Conservation (phyloP, 1,139 yeast genomes). For the Saccharomycopsis hybrid region DNA sequence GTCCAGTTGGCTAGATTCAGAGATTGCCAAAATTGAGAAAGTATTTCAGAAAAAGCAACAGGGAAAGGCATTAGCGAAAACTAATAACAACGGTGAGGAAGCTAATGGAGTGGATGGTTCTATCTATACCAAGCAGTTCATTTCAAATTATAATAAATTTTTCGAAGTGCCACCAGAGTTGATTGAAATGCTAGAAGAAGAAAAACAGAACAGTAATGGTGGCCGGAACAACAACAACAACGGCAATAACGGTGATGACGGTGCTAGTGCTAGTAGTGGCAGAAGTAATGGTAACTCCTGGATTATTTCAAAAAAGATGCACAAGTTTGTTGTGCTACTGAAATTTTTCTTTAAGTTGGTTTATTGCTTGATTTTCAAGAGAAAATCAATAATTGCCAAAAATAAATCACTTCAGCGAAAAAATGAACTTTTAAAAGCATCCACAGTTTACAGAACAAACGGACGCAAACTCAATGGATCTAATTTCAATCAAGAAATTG, state of each 20-base stretch:
- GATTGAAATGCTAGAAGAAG: slow-evolving; percentile 22
- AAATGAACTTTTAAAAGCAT: slow-evolving; percentile 2
- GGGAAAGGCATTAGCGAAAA: too few species aligned
- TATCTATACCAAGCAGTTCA: neutral
- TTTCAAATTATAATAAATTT: slow-evolving; percentile 5
- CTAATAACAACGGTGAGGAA: too few species aligned
- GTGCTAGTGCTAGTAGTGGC: slow-evolving; percentile 4
- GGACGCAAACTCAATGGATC: too few species aligned
- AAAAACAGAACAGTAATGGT: slow-evolving; percentile 17
- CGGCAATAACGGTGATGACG: too few species aligned
- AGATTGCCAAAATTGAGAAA: slow-evolving; percentile 10
- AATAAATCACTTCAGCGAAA: slow-evolving; percentile 1
- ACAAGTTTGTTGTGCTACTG: neutral
- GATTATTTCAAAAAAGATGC: slow-evolving; percentile 23
- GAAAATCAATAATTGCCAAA: slow-evolving; percentile 1
- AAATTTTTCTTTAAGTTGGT: slow-evolving; percentile 3
- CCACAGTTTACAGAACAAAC: neutral
- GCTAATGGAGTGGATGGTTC: slow-evolving; percentile 2
- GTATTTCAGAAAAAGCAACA: slow-evolving; percentile 21
- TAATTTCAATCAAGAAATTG: too few species aligned
- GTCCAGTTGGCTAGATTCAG: slow-evolving; percentile 53
- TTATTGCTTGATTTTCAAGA: slow-evolving; percentile 6
- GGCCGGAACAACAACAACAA: too few species aligned
- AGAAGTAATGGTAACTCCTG: too few species aligned
- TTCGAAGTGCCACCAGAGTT: slow-evolving; percentile 21